Base-by-base conservation (phyloP, 1,139 yeast genomes). In the Zygosaccharomyces sapae region DNA sequence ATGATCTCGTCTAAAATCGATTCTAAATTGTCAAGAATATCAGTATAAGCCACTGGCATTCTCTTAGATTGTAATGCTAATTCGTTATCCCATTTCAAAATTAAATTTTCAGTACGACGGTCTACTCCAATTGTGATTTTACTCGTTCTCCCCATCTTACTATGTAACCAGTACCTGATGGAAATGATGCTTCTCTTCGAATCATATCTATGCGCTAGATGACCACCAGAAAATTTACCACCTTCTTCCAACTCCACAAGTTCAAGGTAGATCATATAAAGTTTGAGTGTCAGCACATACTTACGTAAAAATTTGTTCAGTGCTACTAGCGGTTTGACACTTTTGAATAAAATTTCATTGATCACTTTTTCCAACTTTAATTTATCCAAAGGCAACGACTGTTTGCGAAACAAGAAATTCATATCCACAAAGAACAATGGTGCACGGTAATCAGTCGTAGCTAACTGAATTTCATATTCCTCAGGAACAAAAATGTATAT, bases 361-460 rank as follows among this genome's bases (percentile, higher is more conserved):
- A 82, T 84, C 3, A 62, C 51, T 46, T 62, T 66, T 47, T 64
- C 70, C 4, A 63, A 46, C 63, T 57, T 75, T 71, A 43, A 66
- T 70, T 54, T 76, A 72, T 31, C 75, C 62, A 62, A 33, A 9
- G 65, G 62, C 33, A 62, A 49, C 27, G 33, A 43, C 30, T 54
- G 48, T 27, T 46, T 48, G 19, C 45, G 52, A 44, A 82, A 80
- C 3, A 77, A 70, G 51, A 88, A 79, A 49, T 79, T 74, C 66
- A 89, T 85, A 62, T 87, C 94, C 29, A 92, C 85, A 55, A 85
- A 74, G 60, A 81, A 83, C 57, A 85, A 83, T 9, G 90, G 90
- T 0, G 89, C 79, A 24, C 73, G 69, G 45, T 83, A 86, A 52
- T 85, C 81, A 2, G 83, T 83, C 3, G 86, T 81, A 0, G 92